These are phyloP conservation scores for Porcisia hertigi DNA, from an alignment of 208 protist species.

Conservation along the genomic window DNA sequence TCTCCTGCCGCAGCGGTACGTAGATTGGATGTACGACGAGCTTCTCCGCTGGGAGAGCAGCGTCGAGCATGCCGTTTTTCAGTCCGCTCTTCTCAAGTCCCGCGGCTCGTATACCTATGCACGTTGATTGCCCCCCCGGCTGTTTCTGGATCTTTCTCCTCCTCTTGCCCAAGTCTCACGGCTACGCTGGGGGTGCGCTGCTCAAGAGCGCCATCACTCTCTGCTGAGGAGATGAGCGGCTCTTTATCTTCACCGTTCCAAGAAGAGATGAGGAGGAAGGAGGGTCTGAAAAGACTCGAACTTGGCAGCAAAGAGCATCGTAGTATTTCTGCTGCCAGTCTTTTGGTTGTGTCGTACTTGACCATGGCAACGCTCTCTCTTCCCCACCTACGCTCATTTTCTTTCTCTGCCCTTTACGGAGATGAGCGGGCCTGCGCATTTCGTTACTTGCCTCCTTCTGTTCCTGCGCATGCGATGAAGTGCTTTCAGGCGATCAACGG, in stretches of 20 bases:
- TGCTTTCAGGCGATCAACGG: not conserved
- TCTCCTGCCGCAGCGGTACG: slow-evolving; percentile 61
- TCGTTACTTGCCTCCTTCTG: not conserved
- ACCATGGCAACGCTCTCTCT: not conserved
- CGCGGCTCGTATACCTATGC: not conserved
- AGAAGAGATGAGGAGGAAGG: not conserved
- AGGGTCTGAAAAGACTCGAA: not conserved
- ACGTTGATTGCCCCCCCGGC: not conserved
- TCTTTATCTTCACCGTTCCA: not conserved
- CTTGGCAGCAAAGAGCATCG: not conserved
- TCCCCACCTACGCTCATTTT: not conserved
- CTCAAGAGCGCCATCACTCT: not conserved
- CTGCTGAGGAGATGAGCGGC: not conserved
- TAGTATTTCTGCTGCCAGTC: not conserved
- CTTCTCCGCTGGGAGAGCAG: slow-evolving; percentile 30
- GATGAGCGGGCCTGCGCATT: not conserved
- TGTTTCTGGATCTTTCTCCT: slow-evolving; percentile 7
- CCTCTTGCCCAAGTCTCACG: not conserved
- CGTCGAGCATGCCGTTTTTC: slow-evolving; percentile 43
- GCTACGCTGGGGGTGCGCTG: not conserved
- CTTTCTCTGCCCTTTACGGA: not conserved
- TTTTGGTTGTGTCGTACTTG: not conserved
- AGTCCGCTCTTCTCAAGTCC: slow-evolving; percentile 34
- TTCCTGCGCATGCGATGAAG: not conserved
- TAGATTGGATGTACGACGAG: slow-evolving; percentile 40